Percentiles rank a stretch among this genome's conserved stretches.
Evolutionary conservation across 345 rosid species (phyloP).

Genomic region (Populus davidiana): DNA sequence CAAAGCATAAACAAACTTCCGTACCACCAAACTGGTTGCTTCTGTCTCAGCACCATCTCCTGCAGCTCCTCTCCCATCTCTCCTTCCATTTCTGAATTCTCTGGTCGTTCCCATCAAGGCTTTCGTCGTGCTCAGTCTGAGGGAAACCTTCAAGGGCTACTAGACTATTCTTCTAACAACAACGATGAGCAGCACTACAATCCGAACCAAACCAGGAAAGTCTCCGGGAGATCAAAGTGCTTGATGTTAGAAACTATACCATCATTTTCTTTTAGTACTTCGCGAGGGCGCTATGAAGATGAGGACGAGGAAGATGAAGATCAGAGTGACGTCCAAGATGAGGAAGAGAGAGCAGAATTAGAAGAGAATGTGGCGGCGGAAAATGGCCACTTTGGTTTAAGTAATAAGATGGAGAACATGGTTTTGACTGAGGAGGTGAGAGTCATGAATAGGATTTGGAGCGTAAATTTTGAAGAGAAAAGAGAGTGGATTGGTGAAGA

Average conservation of each 20-base stretch:
- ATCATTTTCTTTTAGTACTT: conserved; percentile 39
- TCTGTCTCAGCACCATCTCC: conserved; percentile 20
- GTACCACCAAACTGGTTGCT: conserved; percentile 5
- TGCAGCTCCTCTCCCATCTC: conserved; percentile 49
- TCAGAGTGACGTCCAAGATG: conserved; percentile 9
- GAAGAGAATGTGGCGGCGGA: background rate
- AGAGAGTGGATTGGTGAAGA: conserved; percentile 21
- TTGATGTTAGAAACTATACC: conserved; percentile 45
- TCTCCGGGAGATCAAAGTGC: conserved; percentile 27
- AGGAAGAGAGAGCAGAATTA: conserved; percentile 24
- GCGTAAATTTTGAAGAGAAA: conserved; percentile 18
- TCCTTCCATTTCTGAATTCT: conserved; percentile 24
- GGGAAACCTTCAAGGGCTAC: conserved; percentile 48
- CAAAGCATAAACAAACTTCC: conserved; percentile 23
- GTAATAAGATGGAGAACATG: conserved; percentile 7
- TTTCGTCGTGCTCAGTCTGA: conserved; percentile 55
- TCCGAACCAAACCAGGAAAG: conserved; percentile 16
- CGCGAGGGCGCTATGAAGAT: conserved; percentile 14
- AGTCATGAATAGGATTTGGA: conserved; percentile 13
- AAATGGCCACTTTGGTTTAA: background rate
- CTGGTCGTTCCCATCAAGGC: conserved; percentile 14
- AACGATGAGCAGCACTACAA: background rate
- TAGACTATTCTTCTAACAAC: conserved; percentile 27
- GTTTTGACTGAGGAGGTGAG: conserved; percentile 18
- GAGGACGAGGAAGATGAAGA: conserved; percentile 13